Evolutionary conservation across 2,329 filamentous ascomycete species (phyloP), one percentile per base, ranked within the genome.

Genomic region (Alternaria gansuensis): DNA sequence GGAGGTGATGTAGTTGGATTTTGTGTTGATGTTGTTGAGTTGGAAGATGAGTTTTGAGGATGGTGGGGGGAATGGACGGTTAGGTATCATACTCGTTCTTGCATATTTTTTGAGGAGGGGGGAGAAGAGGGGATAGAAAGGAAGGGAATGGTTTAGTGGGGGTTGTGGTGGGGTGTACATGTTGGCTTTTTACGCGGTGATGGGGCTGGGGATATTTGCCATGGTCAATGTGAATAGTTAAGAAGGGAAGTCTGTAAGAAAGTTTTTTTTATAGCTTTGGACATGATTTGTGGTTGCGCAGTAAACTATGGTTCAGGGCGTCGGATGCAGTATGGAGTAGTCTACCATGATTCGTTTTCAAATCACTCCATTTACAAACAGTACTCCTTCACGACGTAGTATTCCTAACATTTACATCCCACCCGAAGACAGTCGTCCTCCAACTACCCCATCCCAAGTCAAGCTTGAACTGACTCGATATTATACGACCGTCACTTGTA

Each of bases 291-390:
- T n/a, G n/a, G n/a, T n/a, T n/a, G n/a, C n/a, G n/a, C n/a, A n/a
- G n/a, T n/a, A n/a, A n/a, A n/a, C n/a, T n/a, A n/a, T n/a, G n/a
- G n/a, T n/a, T n/a, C n/a, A n/a, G n/a, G n/a, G n/a, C n/a, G n/a
- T n/a, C n/a, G n/a, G n/a, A n/a, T n/a, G n/a, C n/a, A n/a, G n/a
- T n/a, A n/a, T n/a, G n/a, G n/a, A n/a, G n/a, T n/a, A n/a, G n/a
- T n/a, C 28, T 45, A 31, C 43, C 43, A 14, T 45, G 28, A 17
- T 45, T 45, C 28, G 17, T 45, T 45, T 33, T 31, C 28, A 45
- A 45, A 3, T n/a, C 21, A 13, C 8, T 13, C 28, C 10, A 33
- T 13, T 2, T 13, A n/a, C n/a, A n/a, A n/a, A n/a, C n/a, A 21
- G n/a, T 1, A 24, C 3, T 7, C 13, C 14, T 26, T 43, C 44